Conservation (phyloP, 495 filamentous ascomycete genomes). For the Neurospora sp. region DNA sequence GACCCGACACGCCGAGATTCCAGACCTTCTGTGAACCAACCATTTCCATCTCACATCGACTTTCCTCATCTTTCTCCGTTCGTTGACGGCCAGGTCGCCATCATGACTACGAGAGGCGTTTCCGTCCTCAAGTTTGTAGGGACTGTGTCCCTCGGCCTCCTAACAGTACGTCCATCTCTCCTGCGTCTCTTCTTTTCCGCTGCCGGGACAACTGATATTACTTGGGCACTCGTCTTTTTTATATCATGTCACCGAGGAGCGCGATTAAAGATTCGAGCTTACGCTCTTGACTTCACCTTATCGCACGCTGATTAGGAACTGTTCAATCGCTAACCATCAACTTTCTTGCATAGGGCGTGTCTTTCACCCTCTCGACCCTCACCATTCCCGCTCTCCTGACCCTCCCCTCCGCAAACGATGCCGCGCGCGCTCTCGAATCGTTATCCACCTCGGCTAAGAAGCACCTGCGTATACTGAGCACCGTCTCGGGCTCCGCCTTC, state of each 20-base stretch:
- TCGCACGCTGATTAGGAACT: not conserved
- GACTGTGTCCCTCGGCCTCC: constrained; percentile 71
- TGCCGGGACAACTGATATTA: not conserved
- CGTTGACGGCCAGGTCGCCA: constrained; percentile 12
- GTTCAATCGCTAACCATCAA: not conserved
- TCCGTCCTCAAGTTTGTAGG: constrained; percentile 81
- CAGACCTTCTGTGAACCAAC: not conserved
- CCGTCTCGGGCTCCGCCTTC: constrained; percentile 52
- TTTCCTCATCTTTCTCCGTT: not conserved
- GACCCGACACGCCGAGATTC: not conserved
- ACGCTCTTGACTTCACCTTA: not conserved
- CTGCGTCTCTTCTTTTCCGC: constrained; percentile 12
- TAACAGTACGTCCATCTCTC: constrained; percentile 55
- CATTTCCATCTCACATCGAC: not conserved
- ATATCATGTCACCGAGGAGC: not conserved
- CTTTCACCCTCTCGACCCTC: constrained; percentile 64
- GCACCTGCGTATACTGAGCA: constrained; percentile 50
- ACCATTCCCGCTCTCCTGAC: constrained; percentile 67
- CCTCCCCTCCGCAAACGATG: constrained; percentile 60
- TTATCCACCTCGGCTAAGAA: constrained; percentile 48
- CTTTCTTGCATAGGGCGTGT: constrained; percentile 53
- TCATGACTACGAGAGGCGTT: constrained; percentile 60
- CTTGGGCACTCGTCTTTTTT: not conserved
- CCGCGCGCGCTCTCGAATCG: constrained; percentile 52
- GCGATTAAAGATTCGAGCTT: not conserved